Conservation (phyloP, 2,329 filamentous ascomycete species). For the Biscogniauxia mediterranea region DNA sequence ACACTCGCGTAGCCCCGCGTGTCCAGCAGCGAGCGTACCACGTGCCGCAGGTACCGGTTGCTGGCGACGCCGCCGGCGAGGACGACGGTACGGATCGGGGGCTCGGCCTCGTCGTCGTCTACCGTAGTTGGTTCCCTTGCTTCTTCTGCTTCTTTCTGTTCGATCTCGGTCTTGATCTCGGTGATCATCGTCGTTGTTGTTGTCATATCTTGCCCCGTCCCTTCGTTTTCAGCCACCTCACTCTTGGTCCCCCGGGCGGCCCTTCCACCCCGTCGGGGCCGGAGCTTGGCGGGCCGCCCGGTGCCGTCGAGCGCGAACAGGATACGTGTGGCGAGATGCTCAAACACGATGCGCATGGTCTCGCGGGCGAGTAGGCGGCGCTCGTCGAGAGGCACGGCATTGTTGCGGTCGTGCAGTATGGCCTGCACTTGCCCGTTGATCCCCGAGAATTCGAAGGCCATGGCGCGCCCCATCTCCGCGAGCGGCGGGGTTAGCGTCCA, state of each 20-base stretch:
- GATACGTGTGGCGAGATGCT: conserved; percentile 77
- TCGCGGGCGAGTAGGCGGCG: conserved; percentile 68
- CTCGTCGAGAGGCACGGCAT: conserved; percentile 53
- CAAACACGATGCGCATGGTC: conserved; percentile 78
- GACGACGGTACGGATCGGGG: conserved; percentile 61
- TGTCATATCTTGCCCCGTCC: not conserved
- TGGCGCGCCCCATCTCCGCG: conserved; percentile 48
- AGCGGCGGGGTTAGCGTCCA: conserved; percentile 74
- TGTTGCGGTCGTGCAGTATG: conserved; percentile 38
- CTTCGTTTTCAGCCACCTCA: not conserved
- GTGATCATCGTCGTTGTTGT: conserved; percentile 21
- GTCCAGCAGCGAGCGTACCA: conserved; percentile 58
- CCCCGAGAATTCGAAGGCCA: conserved; percentile 74
- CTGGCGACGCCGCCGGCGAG: conserved; percentile 89
- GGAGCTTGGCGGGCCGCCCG: not conserved
- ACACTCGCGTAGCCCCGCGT: conserved; percentile 64
- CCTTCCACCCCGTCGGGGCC: not conserved
- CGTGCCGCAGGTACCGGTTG: conserved; percentile 72
- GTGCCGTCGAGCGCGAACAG: conserved; percentile 57
- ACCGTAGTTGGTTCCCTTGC: no score
- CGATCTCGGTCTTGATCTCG: conserved; percentile 7
- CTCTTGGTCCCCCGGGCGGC: not conserved
- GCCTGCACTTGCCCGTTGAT: conserved; percentile 64
- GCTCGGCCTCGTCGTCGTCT: conserved; percentile 10
- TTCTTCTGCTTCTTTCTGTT: conserved; percentile 3